Evolutionary conservation across 768 basidiomycete genomes (phyloP), one percentile per base, ranked within the genome.

Genomic region (Mycena rosella): DNA sequence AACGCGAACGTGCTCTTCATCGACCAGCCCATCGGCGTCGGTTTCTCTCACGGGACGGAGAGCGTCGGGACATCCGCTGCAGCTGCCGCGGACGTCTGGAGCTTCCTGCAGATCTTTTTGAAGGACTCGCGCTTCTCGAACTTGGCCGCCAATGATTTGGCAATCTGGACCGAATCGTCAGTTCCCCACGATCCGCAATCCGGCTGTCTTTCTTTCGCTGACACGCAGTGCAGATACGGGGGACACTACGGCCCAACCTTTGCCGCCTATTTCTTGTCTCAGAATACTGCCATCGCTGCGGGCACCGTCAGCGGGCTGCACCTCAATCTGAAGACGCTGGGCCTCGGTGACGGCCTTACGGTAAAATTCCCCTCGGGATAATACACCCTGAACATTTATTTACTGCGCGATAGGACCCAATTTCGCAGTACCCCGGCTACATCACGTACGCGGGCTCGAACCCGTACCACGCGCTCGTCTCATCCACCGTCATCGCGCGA

Each of bases 191-290:
- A n/a, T n/a, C n/a, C n/a, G n/a, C n/a, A n/a, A n/a, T n/a, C n/a
- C n/a, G n/a, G n/a, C n/a, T n/a, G n/a, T n/a, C n/a, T n/a, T n/a
- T n/a, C n/a, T n/a, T n/a, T n/a, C n/a, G 20, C n/a, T 40, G 22
- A 54, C 13, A 20, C 8, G 51, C 49, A 22, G 2, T 15, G 8
- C 65, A 90, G 89, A 40, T 91, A 90, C 69, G 91, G 91, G 40
- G 90, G 91, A 2, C 91, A 92, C 72, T 91, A 90, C 74, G 91
- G 87, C 4, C 91, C 91, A 0, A 83, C 85, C 44, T 91, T 92
- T 69, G 89, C 90, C 63, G 85, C 88, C 72, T 84, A 88, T 66
- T 87, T 91, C 82, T 78, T 90, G 4, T 73, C 83, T 10, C 89
- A 90, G 74, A 90, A 91, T 62, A 78, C 83, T 29, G 87, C 83